Evolutionary conservation across 768 basidiomycete species (phyloP), one percentile per base, ranked within the genome.

Genomic region (Macrocybe gigantea): DNA sequence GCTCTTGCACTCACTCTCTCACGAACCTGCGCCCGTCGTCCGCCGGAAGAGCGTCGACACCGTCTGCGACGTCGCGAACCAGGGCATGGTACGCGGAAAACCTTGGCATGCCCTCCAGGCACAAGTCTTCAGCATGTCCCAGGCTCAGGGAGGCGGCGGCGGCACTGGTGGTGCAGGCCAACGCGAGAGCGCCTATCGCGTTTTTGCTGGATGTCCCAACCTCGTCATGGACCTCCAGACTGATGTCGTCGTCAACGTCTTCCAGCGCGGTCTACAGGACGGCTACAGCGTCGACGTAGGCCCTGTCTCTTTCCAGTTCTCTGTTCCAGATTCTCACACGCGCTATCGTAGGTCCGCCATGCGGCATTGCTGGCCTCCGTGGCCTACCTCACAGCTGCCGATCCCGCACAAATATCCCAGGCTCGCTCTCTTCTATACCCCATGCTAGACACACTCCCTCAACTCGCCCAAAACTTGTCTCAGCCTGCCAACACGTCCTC

Each of bases 71-170:
- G 66, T 91, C 30, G 83, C 88, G 5, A 84, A 83, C 47, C 79
- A 85, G 49, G 78, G 79, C 8, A 88, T 91, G 84, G 60, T 64
- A 11, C 75, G 87, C 1, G 89, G 88, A 1, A 65, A 86, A 7
- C 88, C 87, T 2, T 92, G 88, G 88, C 87, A 88, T 58, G 83
- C 83, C 2, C 69, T 91, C 1, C 88, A 90, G 58, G 78, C 77
- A 0, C 84, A 83, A 46, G 72, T 75, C 0, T 90, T 90, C 56
- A 71, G 65, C 40, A 86, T 88, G 84, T 72, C 77, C 0, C 74
- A 77, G 48, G 64, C 57, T 5, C 50, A 44, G 49, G 49, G 47
- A 30, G 49, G 5, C 56, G 64, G 34, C 42, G 50, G 30, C 45
- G 55, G 43, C 48, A 52, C 47, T 51, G 56, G 37, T 51, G 54